phyloP scores from a whole-genome alignment of 148 eudicot genomes.

The Vaccinium darrowii region DNA sequence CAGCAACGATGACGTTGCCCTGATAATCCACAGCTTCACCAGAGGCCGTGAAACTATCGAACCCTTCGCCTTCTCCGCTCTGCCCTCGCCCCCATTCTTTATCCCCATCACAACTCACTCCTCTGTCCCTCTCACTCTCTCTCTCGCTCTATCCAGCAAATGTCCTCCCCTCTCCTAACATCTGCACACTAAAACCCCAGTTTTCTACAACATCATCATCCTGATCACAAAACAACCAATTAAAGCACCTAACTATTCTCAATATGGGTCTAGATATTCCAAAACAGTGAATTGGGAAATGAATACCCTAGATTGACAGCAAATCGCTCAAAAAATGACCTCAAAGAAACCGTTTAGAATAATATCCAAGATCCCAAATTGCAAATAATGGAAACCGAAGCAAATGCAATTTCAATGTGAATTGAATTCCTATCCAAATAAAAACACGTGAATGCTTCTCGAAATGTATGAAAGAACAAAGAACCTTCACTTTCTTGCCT shows the following conservation, averaged over 20 bases:
- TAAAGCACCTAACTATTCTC: not conserved
- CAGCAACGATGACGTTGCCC: constrained; percentile 61
- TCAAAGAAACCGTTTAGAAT: not conserved
- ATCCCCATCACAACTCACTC: constrained; percentile 40
- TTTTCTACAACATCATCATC: not conserved
- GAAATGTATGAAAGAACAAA: not conserved
- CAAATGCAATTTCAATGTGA: not conserved
- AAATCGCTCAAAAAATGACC: not conserved
- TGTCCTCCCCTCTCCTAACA: constrained; percentile 23
- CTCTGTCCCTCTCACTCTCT: constrained; percentile 31
- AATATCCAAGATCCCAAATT: constrained; percentile 6
- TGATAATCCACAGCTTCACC: constrained; percentile 75
- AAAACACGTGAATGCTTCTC: not conserved
- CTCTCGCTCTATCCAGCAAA: constrained; percentile 37
- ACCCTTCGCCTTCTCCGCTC: constrained; percentile 20
- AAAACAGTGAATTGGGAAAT: not conserved
- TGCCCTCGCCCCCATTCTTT: constrained; percentile 17
- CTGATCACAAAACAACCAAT: not conserved
- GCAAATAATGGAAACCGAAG: not conserved
- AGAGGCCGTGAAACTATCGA: constrained; percentile 19
- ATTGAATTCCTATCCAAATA: constrained; percentile 6
- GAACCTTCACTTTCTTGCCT: not conserved
- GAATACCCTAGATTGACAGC: not conserved
- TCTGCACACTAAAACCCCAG: not conserved
- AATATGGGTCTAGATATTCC: not conserved